Evolutionary conservation across 441 rosid species (phyloP).

Genomic region (Brassica hybrid): DNA sequence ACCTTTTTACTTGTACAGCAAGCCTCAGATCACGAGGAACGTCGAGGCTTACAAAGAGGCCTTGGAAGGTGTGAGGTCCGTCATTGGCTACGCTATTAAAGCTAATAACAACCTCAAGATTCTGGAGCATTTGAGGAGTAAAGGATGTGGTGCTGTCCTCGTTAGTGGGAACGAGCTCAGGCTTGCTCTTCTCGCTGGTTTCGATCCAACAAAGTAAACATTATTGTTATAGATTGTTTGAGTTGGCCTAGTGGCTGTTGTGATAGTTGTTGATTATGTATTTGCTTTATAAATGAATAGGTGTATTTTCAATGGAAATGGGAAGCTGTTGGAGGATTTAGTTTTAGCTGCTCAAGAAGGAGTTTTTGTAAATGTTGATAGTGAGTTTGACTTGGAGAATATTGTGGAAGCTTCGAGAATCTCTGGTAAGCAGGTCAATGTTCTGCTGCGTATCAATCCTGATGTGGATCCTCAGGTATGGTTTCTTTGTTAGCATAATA

Average conservation of each 20-base stretch:
- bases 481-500: not conserved
- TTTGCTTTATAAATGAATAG: slow-evolving; percentile 41
- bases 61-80: too few relatives aligned
- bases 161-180: slow-evolving; percentile 97
- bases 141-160: slow-evolving; percentile 95
- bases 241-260: slow-evolving; percentile 10
- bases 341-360: slow-evolving; percentile 94
- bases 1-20: too few relatives aligned
- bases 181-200: slow-evolving; percentile 87
- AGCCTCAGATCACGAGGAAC: too few relatives aligned
- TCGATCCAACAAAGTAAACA: slow-evolving; percentile 88
- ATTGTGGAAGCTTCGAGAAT: slow-evolving; percentile 87
- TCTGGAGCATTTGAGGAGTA: slow-evolving; percentile 85
- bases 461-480: slow-evolving; percentile 99
- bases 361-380: slow-evolving; percentile 93
- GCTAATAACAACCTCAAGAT: too few relatives aligned
- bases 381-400: slow-evolving; percentile 95
- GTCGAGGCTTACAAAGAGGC: too few relatives aligned
- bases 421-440: slow-evolving; percentile 89
- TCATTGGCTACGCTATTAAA: too few relatives aligned
- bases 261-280: slow-evolving; percentile 3
- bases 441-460: slow-evolving; percentile 94
- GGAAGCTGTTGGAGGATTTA: slow-evolving; percentile 93
- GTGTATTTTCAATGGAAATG: slow-evolving; percentile 97
- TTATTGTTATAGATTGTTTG: slow-evolving; percentile 32